Evolutionary conservation across 352 stramenopile genomes (phyloP).

Genomic region (Hyaloperonospora arabidopsidis): DNA sequence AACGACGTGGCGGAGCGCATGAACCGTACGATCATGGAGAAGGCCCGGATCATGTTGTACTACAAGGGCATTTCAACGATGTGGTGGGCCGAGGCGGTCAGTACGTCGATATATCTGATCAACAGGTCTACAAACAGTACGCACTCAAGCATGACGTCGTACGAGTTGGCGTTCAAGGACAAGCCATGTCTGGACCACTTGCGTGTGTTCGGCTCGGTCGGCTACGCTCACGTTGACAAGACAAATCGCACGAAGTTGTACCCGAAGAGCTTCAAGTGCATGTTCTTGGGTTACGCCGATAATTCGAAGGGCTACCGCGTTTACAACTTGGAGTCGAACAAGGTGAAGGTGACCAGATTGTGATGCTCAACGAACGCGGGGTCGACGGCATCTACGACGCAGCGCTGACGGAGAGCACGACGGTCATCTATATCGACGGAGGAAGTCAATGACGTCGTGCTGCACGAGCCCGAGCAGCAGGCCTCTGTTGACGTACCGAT

Average conservation of each 20-base stretch:
- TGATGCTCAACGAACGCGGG: not conserved
- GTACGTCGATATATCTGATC: no score
- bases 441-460: no score
- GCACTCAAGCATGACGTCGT: slow-evolving; percentile 10
- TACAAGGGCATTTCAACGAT: slow-evolving; percentile 18
- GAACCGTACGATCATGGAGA: slow-evolving; percentile 24
- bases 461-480: not conserved
- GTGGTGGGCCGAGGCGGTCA: slow-evolving; percentile 29
- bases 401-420: not conserved
- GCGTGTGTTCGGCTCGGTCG: slow-evolving; percentile 24
- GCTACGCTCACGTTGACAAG: slow-evolving; percentile 25
- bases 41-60: slow-evolving; percentile 11
- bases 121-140: slow-evolving; percentile 1
- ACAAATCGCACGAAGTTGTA: not conserved
- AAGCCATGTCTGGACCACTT: slow-evolving; percentile 15
- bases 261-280: not conserved
- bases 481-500: no score
- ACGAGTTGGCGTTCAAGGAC: slow-evolving; percentile 15
- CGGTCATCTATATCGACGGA: no score
- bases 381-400: not conserved
- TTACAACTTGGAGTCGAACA: slow-evolving; percentile 1
- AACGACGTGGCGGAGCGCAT: slow-evolving; percentile 19
- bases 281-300: not conserved
- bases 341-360: not conserved
- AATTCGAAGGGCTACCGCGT: not conserved